These are phyloP conservation scores for Pseudomicrostroma phylloplanum DNA, from an alignment of 1,284 basidiomycete genomes.

Conservation along the genomic window DNA sequence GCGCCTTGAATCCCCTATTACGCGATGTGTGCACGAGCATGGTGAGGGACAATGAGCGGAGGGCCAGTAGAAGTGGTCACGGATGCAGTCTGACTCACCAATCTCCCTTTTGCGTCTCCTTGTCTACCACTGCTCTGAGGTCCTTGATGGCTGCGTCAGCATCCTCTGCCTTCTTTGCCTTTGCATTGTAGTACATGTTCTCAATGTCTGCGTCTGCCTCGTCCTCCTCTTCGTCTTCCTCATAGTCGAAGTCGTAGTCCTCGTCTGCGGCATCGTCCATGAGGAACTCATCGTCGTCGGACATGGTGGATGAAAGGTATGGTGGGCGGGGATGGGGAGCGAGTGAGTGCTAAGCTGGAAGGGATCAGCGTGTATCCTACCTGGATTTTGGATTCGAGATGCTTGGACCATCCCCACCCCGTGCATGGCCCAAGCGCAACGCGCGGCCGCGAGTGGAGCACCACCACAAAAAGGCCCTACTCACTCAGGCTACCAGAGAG, in stretches of 20 bases:
- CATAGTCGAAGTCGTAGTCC: conserved; percentile 91
- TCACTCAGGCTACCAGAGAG: too few species aligned
- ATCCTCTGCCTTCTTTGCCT: conserved; percentile 86
- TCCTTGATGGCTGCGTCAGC: conserved; percentile 81
- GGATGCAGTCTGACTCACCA: conserved; percentile 53
- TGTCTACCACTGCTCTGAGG: conserved; percentile 77
- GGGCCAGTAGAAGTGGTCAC: background rate
- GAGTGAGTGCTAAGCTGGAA: too few species aligned
- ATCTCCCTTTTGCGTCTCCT: conserved; percentile 71
- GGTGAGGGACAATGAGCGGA: background rate
- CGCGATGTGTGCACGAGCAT: too few species aligned
- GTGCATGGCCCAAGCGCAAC: too few species aligned
- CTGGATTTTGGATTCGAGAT: too few species aligned
- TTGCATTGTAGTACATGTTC: conserved; percentile 97
- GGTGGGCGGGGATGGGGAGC: background rate
- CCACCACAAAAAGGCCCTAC: too few species aligned
- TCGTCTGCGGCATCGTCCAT: conserved; percentile 50
- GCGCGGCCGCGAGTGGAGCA: too few species aligned
- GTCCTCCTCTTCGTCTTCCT: conserved; percentile 65
- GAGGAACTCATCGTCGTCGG: conserved; percentile 36
- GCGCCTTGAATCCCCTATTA: conserved; percentile 85
- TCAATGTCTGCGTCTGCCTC: conserved; percentile 73
- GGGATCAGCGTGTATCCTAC: too few species aligned
- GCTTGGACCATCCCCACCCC: too few species aligned
- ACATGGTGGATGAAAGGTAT: conserved; percentile 13